Conservation (phyloP, 306 rosid species). For the peach (Prunus persica) region DNA sequence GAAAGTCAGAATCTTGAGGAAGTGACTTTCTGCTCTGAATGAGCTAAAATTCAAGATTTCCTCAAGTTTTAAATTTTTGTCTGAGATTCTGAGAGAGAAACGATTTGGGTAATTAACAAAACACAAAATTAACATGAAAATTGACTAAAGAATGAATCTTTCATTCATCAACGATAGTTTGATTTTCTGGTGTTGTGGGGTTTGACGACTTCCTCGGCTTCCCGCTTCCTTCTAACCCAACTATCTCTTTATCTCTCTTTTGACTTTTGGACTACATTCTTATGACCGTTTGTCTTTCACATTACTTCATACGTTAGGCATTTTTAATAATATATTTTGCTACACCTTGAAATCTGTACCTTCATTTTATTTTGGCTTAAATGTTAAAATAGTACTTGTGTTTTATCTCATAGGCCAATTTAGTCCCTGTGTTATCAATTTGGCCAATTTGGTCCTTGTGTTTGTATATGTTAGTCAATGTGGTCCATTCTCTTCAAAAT, state of each 20-base stretch:
- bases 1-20: not conserved
- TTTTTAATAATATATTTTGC: no score
- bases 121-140: not conserved
- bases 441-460: no score
- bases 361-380: no score
- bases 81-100: not conserved
- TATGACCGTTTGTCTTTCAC: not conserved
- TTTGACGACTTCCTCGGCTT: constrained; percentile 17
- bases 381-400: no score
- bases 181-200: not conserved
- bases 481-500: no score
- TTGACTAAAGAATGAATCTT: not conserved
- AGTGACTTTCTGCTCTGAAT: not conserved
- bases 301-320: not conserved
- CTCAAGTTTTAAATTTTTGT: not conserved
- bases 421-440: no score
- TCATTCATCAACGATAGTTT: not conserved
- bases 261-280: not conserved
- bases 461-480: no score
- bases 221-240: constrained; percentile 12
- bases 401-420: no score
- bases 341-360: no score
- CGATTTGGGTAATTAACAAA: not conserved
- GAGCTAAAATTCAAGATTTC: not conserved
- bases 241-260: not conserved